A percentile compares a stretch with the other conserved stretches of the same genome.
Evolutionary conservation across 768 basidiomycete genomes (phyloP).

Genomic region (Kwoniella sp.): DNA sequence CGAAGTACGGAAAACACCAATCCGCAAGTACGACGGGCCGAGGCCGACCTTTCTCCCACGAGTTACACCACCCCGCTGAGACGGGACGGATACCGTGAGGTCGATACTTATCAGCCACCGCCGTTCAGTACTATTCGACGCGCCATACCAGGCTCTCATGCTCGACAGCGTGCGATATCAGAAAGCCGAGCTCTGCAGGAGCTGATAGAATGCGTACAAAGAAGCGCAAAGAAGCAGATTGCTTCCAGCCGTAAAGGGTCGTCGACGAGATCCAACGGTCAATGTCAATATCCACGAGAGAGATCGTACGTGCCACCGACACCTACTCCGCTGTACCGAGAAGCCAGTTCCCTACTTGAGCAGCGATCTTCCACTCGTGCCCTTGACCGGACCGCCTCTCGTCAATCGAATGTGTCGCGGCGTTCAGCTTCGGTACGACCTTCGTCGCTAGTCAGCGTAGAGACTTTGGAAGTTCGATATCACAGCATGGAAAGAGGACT

Average conservation of each 20-base stretch:
- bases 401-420: background rate
- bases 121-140: constrained; percentile 3
- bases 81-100: background rate
- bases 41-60: background rate
- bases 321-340: constrained; percentile 11
- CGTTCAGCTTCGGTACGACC: background rate
- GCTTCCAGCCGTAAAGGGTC: background rate
- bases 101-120: background rate
- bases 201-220: constrained; percentile 14
- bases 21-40: background rate
- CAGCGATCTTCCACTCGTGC: background rate
- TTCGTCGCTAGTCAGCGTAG: background rate
- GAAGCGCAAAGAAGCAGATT: constrained; percentile 18
- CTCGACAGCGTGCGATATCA: constrained; percentile 10
- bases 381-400: background rate
- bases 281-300: background rate
- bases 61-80: constrained; percentile 19
- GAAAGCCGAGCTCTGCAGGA: constrained; percentile 22
- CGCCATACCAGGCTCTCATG: constrained; percentile 11
- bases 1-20: background rate
- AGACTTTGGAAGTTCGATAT: background rate
- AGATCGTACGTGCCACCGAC: background rate
- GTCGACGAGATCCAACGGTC: background rate
- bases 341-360: background rate
- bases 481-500: background rate